These are phyloP conservation scores for Pilasporangium apinafurcum DNA, from an alignment of 352 stramenopile species.

Conservation along the genomic window DNA sequence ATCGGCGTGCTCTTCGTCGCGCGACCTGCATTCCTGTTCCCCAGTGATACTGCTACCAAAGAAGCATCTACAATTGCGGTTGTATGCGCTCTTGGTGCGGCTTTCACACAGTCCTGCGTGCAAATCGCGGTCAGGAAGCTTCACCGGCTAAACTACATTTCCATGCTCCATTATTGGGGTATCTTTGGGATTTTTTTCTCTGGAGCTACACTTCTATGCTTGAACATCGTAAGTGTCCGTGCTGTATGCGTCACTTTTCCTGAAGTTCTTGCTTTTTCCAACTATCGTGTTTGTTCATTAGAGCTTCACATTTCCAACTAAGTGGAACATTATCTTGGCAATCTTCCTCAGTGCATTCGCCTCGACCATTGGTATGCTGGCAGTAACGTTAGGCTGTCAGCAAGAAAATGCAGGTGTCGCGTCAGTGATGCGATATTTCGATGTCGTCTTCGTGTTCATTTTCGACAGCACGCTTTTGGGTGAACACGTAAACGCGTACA, in stretches of 20 bases:
- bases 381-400: slow-evolving; percentile 55
- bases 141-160: slow-evolving; percentile 24
- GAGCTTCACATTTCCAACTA: slow-evolving; percentile 10
- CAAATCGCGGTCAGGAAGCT: slow-evolving; percentile 56
- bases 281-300: not conserved
- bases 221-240: slow-evolving; percentile 20
- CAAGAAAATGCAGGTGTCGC: slow-evolving; percentile 49
- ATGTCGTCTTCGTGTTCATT: slow-evolving; percentile 64
- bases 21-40: slow-evolving; percentile 47
- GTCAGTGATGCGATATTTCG: slow-evolving; percentile 65
- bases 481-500: slow-evolving; percentile 48
- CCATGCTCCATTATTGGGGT: slow-evolving; percentile 31
- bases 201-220: slow-evolving; percentile 15
- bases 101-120: slow-evolving; percentile 37
- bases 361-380: slow-evolving; percentile 43
- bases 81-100: slow-evolving; percentile 27
- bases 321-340: slow-evolving; percentile 21
- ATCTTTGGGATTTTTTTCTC: slow-evolving; percentile 24
- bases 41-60: slow-evolving; percentile 5
- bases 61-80: slow-evolving; percentile 17
- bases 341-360: slow-evolving; percentile 37
- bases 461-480: slow-evolving; percentile 39
- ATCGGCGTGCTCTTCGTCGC: slow-evolving; percentile 58
- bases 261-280: not conserved
- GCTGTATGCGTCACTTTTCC: not conserved